These are phyloP conservation scores for Trametes sanguinea DNA, from an alignment of 768 basidiomycete species.

Conservation along the genomic window DNA sequence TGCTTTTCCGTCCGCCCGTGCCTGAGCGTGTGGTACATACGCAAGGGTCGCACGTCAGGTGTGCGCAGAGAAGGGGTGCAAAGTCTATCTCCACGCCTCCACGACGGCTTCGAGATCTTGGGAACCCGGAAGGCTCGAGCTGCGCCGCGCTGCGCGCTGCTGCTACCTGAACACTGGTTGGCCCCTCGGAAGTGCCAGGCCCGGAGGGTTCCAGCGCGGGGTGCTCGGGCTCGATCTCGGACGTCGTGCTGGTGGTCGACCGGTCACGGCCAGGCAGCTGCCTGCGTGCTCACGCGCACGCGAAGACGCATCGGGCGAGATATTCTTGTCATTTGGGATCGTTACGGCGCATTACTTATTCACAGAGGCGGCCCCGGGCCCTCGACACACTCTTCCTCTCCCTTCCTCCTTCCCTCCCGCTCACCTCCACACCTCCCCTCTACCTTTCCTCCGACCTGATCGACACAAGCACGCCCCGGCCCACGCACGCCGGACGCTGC, in stretches of 20 bases:
- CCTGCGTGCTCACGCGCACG: constrained; percentile 1
- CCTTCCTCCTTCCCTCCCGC: neutral
- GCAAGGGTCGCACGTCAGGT: constrained; percentile 4
- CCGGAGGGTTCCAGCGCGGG: neutral
- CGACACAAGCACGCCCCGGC: neutral
- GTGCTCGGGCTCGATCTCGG: neutral
- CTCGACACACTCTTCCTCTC: neutral
- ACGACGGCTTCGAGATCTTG: neutral
- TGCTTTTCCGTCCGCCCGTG: neutral
- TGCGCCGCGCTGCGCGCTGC: neutral
- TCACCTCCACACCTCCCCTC: neutral
- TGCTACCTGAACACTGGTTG: no score
- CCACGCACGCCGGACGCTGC: neutral
- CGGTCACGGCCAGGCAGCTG: neutral
- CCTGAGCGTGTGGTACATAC: constrained; percentile 15
- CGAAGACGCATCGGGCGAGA: constrained; percentile 1
- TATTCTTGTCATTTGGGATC: constrained; percentile 29
- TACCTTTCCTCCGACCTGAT: neutral
- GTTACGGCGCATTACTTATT: constrained; percentile 26
- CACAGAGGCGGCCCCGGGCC: constrained; percentile 1
- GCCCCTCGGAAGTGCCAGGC: neutral
- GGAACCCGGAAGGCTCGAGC: neutral
- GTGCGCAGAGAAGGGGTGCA: neutral
- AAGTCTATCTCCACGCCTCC: constrained; percentile 3
- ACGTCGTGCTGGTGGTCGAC: neutral